Conservation (phyloP, 139 green algal genomes). For the Deuterostichococcus epilithicus region DNA sequence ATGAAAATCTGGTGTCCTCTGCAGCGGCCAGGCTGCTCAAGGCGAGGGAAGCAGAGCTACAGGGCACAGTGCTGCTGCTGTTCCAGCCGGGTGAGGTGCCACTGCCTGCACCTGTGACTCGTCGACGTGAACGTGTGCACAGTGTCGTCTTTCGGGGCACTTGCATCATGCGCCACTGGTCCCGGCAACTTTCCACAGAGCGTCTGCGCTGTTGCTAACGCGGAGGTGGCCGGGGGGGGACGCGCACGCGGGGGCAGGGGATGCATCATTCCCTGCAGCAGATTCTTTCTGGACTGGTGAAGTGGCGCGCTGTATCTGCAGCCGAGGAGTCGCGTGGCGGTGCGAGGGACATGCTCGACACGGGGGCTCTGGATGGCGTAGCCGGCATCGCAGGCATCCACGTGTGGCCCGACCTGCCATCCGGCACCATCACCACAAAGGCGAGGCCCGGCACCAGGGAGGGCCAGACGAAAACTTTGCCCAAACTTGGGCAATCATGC, state of each 20-base stretch:
- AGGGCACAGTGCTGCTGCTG: constrained; percentile 64
- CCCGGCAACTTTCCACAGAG: no score
- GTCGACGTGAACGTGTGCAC: no score
- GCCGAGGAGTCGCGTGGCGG: constrained; percentile 73
- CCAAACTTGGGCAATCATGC: background rate
- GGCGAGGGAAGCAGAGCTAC: constrained; percentile 21
- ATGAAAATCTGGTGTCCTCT: background rate
- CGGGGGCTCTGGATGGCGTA: constrained; percentile 36
- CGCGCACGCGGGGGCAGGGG: no score
- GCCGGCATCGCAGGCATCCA: constrained; percentile 58
- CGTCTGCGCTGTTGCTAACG: no score
- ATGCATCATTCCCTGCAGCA: background rate
- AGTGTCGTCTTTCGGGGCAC: no score
- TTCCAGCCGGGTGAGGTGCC: constrained; percentile 53
- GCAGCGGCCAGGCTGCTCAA: constrained; percentile 60
- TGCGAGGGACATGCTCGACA: constrained; percentile 44
- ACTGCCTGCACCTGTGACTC: no score
- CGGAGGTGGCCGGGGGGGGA: no score
- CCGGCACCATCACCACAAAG: constrained; percentile 46
- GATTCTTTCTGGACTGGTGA: background rate
- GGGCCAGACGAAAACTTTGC: background rate
- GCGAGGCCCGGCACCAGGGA: background rate
- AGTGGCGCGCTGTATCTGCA: constrained; percentile 17
- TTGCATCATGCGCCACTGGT: no score
- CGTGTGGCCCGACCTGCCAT: constrained; percentile 56